Conservation (phyloP, 306 rosid genomes). For the Pyrus betulifolia region DNA sequence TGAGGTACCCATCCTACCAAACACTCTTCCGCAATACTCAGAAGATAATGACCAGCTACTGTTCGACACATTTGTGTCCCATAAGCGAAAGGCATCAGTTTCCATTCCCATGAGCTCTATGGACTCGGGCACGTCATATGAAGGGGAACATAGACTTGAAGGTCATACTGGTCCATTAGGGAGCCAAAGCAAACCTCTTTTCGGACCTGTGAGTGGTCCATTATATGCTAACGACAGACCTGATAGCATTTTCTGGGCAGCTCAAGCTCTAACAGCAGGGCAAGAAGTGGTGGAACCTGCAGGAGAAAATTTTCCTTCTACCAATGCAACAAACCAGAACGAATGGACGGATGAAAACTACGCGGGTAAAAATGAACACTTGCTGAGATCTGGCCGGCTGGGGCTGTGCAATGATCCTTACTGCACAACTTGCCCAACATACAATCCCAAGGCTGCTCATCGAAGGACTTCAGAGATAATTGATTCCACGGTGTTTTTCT, state of each 20-base stretch:
- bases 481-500: conserved; percentile 48
- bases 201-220: conserved; percentile 64
- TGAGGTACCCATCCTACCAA: conserved; percentile 54
- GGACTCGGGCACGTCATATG: conserved; percentile 22
- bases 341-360: conserved; percentile 32
- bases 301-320: conserved; percentile 33
- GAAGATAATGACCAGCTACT: conserved; percentile 28
- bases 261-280: conserved; percentile 19
- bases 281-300: conserved; percentile 23
- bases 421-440: conserved; percentile 85
- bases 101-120: conserved; percentile 46
- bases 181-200: conserved; percentile 41
- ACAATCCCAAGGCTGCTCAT: conserved; percentile 34
- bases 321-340: conserved; percentile 8
- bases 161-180: conserved; percentile 78
- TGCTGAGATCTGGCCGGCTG: conserved; percentile 75
- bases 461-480: conserved; percentile 33
- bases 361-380: conserved; percentile 50
- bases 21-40: conserved; percentile 15
- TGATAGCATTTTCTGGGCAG: conserved; percentile 26
- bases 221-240: conserved; percentile 23
- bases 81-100: conserved; percentile 56
- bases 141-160: conserved; percentile 38
- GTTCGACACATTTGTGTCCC: conserved; percentile 26
- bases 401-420: conserved; percentile 92